Base-by-base conservation (phyloP, 2,329 filamentous ascomycete species). In the Teratosphaeria destructans region DNA sequence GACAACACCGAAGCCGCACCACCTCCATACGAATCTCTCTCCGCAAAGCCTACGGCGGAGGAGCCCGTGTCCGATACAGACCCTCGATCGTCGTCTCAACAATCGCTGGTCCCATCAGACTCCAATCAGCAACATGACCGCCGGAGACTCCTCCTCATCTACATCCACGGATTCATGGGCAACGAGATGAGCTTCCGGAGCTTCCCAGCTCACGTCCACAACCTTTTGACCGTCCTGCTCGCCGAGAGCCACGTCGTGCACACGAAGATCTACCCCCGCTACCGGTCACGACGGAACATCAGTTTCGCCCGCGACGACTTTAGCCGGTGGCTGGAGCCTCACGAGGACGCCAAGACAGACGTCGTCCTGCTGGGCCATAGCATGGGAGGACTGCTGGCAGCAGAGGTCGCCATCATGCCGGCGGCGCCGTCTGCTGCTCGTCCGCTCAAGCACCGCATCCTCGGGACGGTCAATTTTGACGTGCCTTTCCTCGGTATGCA, bases 121-220 rank as follows among this genome's bases (percentile, higher is more conserved):
- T 66, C 67, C 12, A 65, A 71, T 35, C 66, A 68, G 49, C 65
- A 68, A 49, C 61, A 64, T 55, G 71, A 72, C n/a, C 71, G 74
- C 27, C 76, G 84, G 56, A 81, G 79, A 29, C 78, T 96, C 27
- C 80, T 96, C 1, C 71, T 95, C 26, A 78, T 96, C 57, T 96
- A 91, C 71, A 85, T 96, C 59, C 92, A 96, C 76, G 91, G 92
- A 62, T 96, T 95, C 75, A 87, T 94, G 80, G 91, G 92, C 57
- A 87, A 89, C 61, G 89, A 94, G 72, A 87, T 88, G 35, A 95
- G 89, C 60, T 96, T 96, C 71, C 83, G 86, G 62, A 89, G 87
- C 53, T 95, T 96, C 67, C 92, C 92, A 0, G 88, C 88, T 7
- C 90, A 96, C 75, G 83, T 96, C 3, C 92, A 96, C 72, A 83